Conservation (phyloP, 2,329 filamentous ascomycete genomes). For the Drechmeria coniospora region DNA sequence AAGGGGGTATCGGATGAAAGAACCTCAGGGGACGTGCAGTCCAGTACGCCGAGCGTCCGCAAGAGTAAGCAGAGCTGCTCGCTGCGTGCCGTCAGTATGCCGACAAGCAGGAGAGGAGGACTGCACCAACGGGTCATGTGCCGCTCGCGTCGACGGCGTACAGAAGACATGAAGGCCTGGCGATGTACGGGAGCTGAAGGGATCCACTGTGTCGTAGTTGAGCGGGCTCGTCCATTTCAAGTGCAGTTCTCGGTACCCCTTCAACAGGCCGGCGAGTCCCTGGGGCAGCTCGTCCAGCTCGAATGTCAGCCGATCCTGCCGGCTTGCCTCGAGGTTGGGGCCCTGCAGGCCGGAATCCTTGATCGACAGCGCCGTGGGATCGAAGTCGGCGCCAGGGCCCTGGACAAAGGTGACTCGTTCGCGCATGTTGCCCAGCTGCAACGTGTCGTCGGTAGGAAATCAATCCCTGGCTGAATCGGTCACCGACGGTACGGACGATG, state of each 20-base stretch:
- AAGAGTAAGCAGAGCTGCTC: conserved; percentile 41
- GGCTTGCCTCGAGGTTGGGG: conserved; percentile 45
- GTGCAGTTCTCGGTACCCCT: conserved; percentile 55
- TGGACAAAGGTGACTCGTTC: conserved; percentile 70
- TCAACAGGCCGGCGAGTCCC: conserved; percentile 47
- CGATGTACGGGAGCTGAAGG: conserved; percentile 59
- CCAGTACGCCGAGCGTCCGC: conserved; percentile 40
- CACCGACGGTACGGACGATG: no score
- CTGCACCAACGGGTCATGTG: conserved; percentile 10
- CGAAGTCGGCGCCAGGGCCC: conserved; percentile 44
- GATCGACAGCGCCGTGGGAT: conserved; percentile 47
- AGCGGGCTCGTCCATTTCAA: conserved; percentile 58
- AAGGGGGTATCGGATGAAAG: not conserved
- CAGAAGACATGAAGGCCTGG: conserved; percentile 74
- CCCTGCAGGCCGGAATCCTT: conserved; percentile 37
- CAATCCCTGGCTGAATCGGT: no score
- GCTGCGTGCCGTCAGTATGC: conserved; percentile 6
- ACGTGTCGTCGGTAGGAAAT: no score
- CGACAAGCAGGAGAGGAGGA: not conserved
- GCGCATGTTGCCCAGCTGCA: conserved; percentile 43
- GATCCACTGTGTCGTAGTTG: conserved; percentile 44
- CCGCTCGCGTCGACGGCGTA: conserved; percentile 30
- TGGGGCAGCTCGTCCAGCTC: conserved; percentile 56
- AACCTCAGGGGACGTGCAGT: conserved; percentile 30
- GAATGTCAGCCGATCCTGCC: conserved; percentile 68